A percentile compares a stretch with the other conserved stretches of the same genome.
phyloP scores from a whole-genome alignment of 371 early-diverging fungal species.

The Rhizopus arrhizus region DNA sequence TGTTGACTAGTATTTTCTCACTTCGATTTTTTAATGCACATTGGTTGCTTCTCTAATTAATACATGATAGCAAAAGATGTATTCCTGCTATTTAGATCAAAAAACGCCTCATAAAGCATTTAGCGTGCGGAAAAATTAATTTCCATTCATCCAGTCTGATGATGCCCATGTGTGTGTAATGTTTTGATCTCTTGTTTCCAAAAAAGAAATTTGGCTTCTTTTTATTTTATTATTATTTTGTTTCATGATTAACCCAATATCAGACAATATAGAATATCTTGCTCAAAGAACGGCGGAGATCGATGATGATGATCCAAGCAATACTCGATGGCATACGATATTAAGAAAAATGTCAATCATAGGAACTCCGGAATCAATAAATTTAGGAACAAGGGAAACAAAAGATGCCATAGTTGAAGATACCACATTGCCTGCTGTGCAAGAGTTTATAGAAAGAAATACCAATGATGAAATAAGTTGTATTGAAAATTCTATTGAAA shows the following conservation, averaged over 20 bases:
- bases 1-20: too few species aligned
- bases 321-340: constrained; percentile 32
- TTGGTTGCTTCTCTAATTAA: too few species aligned
- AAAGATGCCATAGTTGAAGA: constrained; percentile 22
- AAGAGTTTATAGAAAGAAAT: constrained; percentile 31
- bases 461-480: constrained; percentile 30
- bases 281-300: constrained; percentile 3
- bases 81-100: too few species aligned
- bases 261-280: constrained; percentile 19
- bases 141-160: too few species aligned
- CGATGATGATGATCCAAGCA: constrained; percentile 12
- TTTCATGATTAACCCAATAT: constrained; percentile 17
- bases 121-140: too few species aligned
- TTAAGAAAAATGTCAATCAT: constrained; percentile 44
- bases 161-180: too few species aligned
- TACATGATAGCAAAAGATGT: too few species aligned
- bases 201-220: not conserved
- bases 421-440: constrained; percentile 42
- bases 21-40: too few species aligned
- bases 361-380: constrained; percentile 25
- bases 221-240: not conserved
- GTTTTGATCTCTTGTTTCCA: too few species aligned
- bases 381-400: constrained; percentile 9
- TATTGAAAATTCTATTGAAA: constrained; percentile 49
- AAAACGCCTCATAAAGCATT: too few species aligned